Evolutionary conservation across 176 grass and related monocot genomes (phyloP).

Genomic region (Dendrocalamus sinicus): DNA sequence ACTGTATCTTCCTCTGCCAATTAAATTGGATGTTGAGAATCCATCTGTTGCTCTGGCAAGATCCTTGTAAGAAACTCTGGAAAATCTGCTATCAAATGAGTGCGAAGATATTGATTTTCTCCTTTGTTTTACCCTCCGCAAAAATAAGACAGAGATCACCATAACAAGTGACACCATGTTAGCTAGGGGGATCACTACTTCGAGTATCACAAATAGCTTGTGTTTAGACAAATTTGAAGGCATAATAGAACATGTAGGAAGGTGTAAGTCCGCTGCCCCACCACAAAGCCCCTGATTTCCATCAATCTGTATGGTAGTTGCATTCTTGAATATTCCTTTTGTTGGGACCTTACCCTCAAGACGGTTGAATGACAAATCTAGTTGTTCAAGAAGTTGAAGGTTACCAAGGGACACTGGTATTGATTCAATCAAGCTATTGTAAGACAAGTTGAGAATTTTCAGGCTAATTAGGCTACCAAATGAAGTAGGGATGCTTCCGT

Average conservation of each 20-base stretch:
- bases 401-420: background rate
- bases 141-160: too few species aligned
- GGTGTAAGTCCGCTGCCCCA: background rate
- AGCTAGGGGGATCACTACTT: background rate
- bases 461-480: background rate
- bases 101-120: background rate
- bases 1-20: background rate
- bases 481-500: background rate
- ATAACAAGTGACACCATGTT: background rate
- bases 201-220: background rate
- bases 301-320: too few species aligned
- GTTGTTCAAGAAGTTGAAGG: too few species aligned
- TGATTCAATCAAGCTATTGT: background rate
- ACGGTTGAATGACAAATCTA: too few species aligned
- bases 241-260: background rate
- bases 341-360: too few species aligned
- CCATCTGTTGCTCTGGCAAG: background rate
- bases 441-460: background rate
- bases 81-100: background rate
- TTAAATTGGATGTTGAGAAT: background rate
- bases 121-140: background rate
- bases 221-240: background rate
- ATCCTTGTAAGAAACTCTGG: background rate
- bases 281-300: too few species aligned
- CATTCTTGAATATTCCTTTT: background rate